A percentile compares a stretch with the other conserved stretches of the same genome.
Evolutionary conservation across 192 early-diverging fungal species (phyloP).

Genomic region (Funneliformis geosporum): DNA sequence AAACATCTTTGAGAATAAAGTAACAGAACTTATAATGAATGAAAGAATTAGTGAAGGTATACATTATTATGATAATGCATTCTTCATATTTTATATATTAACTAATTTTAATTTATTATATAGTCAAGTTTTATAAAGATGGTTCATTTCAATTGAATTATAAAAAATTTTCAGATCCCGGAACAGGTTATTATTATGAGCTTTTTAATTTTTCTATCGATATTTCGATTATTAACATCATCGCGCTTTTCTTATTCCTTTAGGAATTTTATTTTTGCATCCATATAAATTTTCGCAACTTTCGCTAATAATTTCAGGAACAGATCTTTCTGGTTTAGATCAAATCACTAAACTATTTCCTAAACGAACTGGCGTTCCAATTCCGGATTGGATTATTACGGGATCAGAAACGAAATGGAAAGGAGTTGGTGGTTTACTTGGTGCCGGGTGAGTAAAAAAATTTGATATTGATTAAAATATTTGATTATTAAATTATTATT

Average conservation of each 20-base stretch:
- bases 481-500: background rate
- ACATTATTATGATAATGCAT: no score
- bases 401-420: slow-evolving; percentile 49
- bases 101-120: background rate
- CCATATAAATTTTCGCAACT: slow-evolving; percentile 40
- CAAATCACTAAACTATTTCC: slow-evolving; percentile 48
- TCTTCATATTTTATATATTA: no score
- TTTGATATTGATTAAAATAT: background rate
- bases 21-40: slow-evolving; percentile 43
- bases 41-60: slow-evolving; percentile 49
- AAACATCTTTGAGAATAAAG: slow-evolving; percentile 57
- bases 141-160: slow-evolving; percentile 48
- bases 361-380: slow-evolving; percentile 49
- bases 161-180: slow-evolving; percentile 46
- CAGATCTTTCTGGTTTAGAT: slow-evolving; percentile 45
- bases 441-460: slow-evolving; percentile 46
- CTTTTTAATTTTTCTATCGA: background rate
- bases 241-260: background rate
- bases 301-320: slow-evolving; percentile 47
- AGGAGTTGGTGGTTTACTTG: slow-evolving; percentile 54
- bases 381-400: slow-evolving; percentile 58
- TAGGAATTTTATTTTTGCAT: slow-evolving; percentile 48
- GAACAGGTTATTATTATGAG: slow-evolving; percentile 43
- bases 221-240: background rate
- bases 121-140: slow-evolving; percentile 48